phyloP scores from a whole-genome alignment of 345 rosid genomes.

The Rhodomyrtus tomentosa region DNA sequence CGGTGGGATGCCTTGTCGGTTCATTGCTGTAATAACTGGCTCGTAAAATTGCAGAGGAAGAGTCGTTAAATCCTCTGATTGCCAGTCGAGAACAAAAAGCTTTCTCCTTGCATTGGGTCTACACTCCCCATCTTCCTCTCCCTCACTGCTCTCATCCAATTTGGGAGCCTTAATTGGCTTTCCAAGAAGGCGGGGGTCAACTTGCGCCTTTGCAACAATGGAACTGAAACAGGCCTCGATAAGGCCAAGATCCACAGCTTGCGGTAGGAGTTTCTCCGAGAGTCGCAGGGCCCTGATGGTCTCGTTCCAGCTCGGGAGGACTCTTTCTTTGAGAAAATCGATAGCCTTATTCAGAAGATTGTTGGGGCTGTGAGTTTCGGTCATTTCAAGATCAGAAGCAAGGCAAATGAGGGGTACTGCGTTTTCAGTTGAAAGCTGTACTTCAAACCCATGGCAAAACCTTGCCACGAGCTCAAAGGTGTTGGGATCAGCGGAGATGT shows the following conservation, averaged over 20 bases:
- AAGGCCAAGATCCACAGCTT: conserved; percentile 33
- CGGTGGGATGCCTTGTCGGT: conserved; percentile 19
- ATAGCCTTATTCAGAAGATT: conserved; percentile 44
- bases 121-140: conserved; percentile 11
- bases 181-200: conserved; percentile 53
- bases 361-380: conserved; percentile 40
- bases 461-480: conserved; percentile 50
- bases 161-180: conserved; percentile 23
- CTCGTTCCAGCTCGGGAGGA: conserved; percentile 71
- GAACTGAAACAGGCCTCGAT: conserved; percentile 52
- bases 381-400: conserved; percentile 54
- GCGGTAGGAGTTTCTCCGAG: conserved; percentile 17
- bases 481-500: conserved; percentile 42
- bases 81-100: conserved; percentile 46
- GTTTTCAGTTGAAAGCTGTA: conserved; percentile 37
- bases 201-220: conserved; percentile 35
- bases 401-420: conserved; percentile 48
- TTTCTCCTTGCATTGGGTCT: conserved; percentile 61
- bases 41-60: conserved; percentile 49
- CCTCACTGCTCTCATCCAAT: conserved; percentile 6
- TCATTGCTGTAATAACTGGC: conserved; percentile 22
- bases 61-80: conserved; percentile 42
- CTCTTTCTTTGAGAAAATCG: conserved; percentile 33
- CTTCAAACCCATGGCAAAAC: conserved; percentile 56
- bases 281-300: conserved; percentile 48